These are phyloP conservation scores for Delitschia confertaspora DNA, from an alignment of 495 filamentous ascomycete species.

Conservation along the genomic window DNA sequence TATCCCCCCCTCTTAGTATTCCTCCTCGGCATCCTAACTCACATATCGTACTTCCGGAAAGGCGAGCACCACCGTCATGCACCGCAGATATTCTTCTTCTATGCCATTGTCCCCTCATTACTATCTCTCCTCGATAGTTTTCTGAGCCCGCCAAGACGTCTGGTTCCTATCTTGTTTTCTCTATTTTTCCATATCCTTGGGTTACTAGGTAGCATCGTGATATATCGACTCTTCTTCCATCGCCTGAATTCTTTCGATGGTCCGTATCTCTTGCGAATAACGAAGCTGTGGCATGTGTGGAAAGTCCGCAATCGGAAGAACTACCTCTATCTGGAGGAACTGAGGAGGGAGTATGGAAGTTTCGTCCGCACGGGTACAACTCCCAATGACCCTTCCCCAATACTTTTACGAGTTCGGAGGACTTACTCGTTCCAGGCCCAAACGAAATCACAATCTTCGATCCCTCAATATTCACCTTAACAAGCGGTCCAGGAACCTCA, in stretches of 20 bases:
- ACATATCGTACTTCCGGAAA: no score
- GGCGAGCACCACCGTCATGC: no score
- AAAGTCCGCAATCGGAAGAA: neutral
- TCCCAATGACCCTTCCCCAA: neutral
- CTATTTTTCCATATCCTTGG: no score
- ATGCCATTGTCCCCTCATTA: no score
- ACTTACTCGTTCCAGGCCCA: neutral
- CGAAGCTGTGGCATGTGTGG: conserved; percentile 12
- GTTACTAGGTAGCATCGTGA: conserved; percentile 6
- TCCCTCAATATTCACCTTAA: neutral
- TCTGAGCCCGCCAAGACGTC: no score
- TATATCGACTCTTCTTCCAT: conserved; percentile 11
- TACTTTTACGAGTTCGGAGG: neutral
- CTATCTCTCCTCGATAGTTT: no score
- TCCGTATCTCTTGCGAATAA: neutral
- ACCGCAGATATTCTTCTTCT: no score
- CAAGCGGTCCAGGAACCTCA: neutral
- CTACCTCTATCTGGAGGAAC: conserved; percentile 1
- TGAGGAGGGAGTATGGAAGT: conserved; percentile 5
- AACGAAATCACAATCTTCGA: conserved; percentile 9
- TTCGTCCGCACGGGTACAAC: conserved; percentile 15
- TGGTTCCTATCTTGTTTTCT: no score
- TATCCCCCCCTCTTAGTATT: no score
- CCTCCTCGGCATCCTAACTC: no score
- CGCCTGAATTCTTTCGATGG: conserved; percentile 7